Evolutionary conservation across 768 basidiomycete genomes (phyloP), one percentile per base, ranked within the genome.

Genomic region (Rhizopogon salebrosus): DNA sequence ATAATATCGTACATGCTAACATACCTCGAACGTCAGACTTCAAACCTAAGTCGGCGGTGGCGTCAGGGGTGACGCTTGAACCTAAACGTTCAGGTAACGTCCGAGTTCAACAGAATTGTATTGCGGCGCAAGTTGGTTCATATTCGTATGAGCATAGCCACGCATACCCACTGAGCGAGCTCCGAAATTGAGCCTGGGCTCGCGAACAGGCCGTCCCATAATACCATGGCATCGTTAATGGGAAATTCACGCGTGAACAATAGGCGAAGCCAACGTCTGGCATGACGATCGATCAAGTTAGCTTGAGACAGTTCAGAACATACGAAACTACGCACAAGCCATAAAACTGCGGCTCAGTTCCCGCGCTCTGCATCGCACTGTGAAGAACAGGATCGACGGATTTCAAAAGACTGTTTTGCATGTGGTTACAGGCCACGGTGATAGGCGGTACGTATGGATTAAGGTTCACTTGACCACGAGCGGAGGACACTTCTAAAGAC

Each of bases 141-240:
- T 61, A 98, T 91, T 49, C 97, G 84, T 51, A 98, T 82, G 16
- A 99, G 80, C 94, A 98, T 95, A 1, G 92, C 90, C 18, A 98
- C 85, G 63, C 92, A 94, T 48, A 95, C 74, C 87, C 90, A 95
- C 49, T 85, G 83, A 1, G 87, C 82, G 35, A 97, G 71, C 48
- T 86, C 83, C 26, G 95, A 73, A 0, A 85, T 76, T 18, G 89
- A 80, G 70, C 93, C 52, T 3, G 60, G 91, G 55, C 84, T 86
- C 0, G 95, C 92, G 66, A 99, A 95, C 8, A 98, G 66, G 1
- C 88, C 93, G 67, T 99, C 97, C 97, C 97, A 98, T n/a, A 99
- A 64, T 29, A 80, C 75, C 82, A 99, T 83, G 0, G 90, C 82
- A 55, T 91, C 85, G 3, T 73, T 62, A 75, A 98, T 81, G 37